A percentile compares a stretch with the other conserved stretches of the same genome.
These are phyloP conservation scores for Irpex sp. DNA, from an alignment of 1,284 basidiomycete genomes.

Conservation along the genomic window DNA sequence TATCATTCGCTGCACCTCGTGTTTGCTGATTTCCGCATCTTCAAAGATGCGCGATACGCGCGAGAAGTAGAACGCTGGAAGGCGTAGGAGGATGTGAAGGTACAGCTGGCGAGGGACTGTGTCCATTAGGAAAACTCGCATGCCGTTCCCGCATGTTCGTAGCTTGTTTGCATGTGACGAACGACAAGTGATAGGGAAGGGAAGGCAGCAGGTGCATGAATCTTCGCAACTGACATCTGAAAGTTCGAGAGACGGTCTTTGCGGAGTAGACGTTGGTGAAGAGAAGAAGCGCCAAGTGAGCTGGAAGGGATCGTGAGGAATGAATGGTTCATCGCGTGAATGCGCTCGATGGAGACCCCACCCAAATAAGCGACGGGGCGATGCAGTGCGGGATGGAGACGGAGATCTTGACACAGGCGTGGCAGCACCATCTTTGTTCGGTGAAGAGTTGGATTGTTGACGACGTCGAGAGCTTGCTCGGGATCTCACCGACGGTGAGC, in stretches of 20 bases:
- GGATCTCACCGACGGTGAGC: conserved; percentile 21
- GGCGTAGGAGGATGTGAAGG: conserved; percentile 58
- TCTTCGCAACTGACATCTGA: conserved; percentile 14
- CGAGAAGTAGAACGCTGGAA: conserved; percentile 72
- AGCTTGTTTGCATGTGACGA: conserved; percentile 7
- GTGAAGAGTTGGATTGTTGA: conserved; percentile 13
- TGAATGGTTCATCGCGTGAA: conserved; percentile 45
- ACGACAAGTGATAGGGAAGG: conserved; percentile 13
- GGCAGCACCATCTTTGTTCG: conserved; percentile 16
- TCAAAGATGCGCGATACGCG: conserved; percentile 69
- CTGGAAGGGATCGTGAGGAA: conserved; percentile 44
- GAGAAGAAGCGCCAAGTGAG: conserved; percentile 29
- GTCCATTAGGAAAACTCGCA: conserved; percentile 38
- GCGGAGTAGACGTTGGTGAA: conserved; percentile 15
- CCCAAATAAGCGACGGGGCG: conserved; percentile 38
- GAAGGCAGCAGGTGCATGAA: conserved; percentile 15
- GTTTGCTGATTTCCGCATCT: conserved; percentile 70
- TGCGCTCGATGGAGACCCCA: conserved; percentile 34
- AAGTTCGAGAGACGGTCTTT: conserved; percentile 10
- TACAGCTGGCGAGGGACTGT: conserved; percentile 60
- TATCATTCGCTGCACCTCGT: conserved; percentile 69
- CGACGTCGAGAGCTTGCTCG: conserved; percentile 12
- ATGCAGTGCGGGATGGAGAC: conserved; percentile 39
- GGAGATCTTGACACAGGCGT: conserved; percentile 27
- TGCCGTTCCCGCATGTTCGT: conserved; percentile 11